Evolutionary conservation across 208 protist species (phyloP).

Genomic region (Trypanosoma rangeli): DNA sequence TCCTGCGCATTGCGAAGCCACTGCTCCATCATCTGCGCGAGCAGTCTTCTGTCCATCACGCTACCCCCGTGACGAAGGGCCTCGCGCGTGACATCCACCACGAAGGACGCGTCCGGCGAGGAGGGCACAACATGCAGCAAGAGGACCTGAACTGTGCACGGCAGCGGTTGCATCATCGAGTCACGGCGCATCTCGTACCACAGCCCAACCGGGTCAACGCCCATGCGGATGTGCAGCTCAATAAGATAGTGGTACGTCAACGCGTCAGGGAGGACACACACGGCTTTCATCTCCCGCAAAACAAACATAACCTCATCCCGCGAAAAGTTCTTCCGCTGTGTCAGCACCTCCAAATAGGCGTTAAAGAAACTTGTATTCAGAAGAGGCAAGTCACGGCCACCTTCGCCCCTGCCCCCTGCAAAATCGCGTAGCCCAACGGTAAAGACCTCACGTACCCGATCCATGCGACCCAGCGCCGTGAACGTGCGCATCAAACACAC

Average conservation of each 20-base stretch:
- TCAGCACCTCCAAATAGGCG: constrained; percentile 73
- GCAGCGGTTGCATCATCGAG: constrained; percentile 44
- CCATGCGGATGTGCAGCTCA: constrained; percentile 76
- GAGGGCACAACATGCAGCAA: constrained; percentile 68
- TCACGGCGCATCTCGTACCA: constrained; percentile 68
- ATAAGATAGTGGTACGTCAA: constrained; percentile 85
- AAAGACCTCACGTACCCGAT: constrained; percentile 66
- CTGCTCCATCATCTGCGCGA: constrained; percentile 62
- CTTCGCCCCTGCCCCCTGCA: not conserved
- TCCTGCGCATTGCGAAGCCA: constrained; percentile 40
- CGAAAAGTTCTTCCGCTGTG: constrained; percentile 60
- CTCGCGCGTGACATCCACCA: constrained; percentile 66
- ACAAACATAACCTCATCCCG: constrained; percentile 58
- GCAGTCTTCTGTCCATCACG: constrained; percentile 67
- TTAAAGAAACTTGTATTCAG: constrained; percentile 64
- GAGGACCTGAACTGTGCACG: constrained; percentile 64
- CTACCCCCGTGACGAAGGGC: constrained; percentile 51
- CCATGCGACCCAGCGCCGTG: constrained; percentile 60
- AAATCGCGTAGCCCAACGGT: constrained; percentile 56
- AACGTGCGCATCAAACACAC: constrained; percentile 66
- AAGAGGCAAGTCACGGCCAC: not conserved
- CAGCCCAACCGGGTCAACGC: constrained; percentile 56
- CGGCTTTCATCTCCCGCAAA: constrained; percentile 50
- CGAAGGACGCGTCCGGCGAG: constrained; percentile 47
- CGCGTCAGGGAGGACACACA: constrained; percentile 39